Percentiles rank a stretch among this genome's conserved stretches.
These are phyloP conservation scores for Fraxinus nigra DNA, from an alignment of 305 asterid species.

Conservation along the genomic window DNA sequence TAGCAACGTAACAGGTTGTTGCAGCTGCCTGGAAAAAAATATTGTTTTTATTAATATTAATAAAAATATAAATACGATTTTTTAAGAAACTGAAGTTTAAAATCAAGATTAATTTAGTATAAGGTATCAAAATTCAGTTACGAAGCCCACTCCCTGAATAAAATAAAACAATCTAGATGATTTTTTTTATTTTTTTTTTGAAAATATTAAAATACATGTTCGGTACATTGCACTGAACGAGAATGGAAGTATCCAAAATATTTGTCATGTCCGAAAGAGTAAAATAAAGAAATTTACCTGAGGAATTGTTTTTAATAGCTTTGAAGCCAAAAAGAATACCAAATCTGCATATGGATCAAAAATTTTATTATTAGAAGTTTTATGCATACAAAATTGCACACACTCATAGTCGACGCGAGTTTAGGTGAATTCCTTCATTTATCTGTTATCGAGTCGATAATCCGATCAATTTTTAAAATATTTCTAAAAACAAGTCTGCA, in stretches of 20 bases:
- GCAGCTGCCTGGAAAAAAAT: not conserved
- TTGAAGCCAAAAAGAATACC: not conserved
- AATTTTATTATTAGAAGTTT: not conserved
- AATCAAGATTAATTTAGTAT: not conserved
- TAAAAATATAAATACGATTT: not conserved
- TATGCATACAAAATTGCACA: not conserved
- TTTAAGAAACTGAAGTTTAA: not conserved
- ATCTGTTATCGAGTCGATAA: not conserved
- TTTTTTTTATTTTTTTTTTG: no score
- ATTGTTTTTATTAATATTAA: not conserved
- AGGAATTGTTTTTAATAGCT: not conserved
- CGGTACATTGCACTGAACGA: not conserved
- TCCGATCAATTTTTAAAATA: not conserved
- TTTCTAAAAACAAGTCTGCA: not conserved
- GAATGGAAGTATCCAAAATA: not conserved
- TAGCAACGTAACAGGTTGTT: not conserved
- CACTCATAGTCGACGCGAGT: not conserved
- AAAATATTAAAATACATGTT: not conserved
- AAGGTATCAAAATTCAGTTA: not conserved
- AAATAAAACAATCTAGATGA: not conserved
- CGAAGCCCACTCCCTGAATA: not conserved
- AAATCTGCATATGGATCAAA: not conserved
- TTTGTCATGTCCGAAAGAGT: not conserved
- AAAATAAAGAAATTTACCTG: constrained; percentile 2
- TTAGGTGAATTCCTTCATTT: not conserved